These are phyloP conservation scores for Cadophora luteo-olivacea DNA, from an alignment of 2,329 filamentous ascomycete genomes.

Conservation along the genomic window DNA sequence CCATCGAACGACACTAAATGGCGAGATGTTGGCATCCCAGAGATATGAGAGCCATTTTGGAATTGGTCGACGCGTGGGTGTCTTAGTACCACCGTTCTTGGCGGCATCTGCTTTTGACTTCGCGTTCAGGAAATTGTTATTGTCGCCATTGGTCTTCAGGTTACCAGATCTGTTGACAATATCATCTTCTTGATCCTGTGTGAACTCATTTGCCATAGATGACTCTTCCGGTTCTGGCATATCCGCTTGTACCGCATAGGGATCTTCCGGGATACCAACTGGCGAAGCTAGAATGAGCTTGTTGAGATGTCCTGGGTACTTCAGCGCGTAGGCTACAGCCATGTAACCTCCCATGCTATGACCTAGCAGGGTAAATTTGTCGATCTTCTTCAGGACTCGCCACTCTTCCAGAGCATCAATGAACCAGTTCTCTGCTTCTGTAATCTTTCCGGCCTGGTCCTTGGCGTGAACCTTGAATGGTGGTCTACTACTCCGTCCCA, in stretches of 20 bases:
- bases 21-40: slow-evolving; percentile 97
- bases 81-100: slow-evolving; percentile 43
- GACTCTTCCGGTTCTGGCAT: slow-evolving; percentile 81
- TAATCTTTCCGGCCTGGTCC: slow-evolving; percentile 78
- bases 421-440: slow-evolving; percentile 94
- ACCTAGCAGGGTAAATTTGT: slow-evolving; percentile 90
- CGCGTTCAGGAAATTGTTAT: slow-evolving; percentile 62
- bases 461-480: slow-evolving; percentile 86
- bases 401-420: slow-evolving; percentile 96
- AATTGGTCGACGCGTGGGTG: slow-evolving; percentile 57
- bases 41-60: slow-evolving; percentile 91
- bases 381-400: slow-evolving; percentile 86
- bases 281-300: slow-evolving; percentile 96
- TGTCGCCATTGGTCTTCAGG: slow-evolving; percentile 39
- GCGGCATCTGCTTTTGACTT: slow-evolving; percentile 50
- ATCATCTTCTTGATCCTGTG: slow-evolving; percentile 68
- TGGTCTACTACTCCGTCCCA: slow-evolving; percentile 88
- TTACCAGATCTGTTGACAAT: slow-evolving; percentile 51
- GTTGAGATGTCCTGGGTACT: slow-evolving; percentile 93
- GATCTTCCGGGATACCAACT: slow-evolving; percentile 93
- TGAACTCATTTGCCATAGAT: slow-evolving; percentile 78
- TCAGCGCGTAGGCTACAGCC: slow-evolving; percentile 91
- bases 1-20: slow-evolving; percentile 89
- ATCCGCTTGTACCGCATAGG: slow-evolving; percentile 81
- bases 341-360: slow-evolving; percentile 96